Evolutionary conservation across 768 basidiomycete species (phyloP).

Genomic region (Boletus vermiculosoides): DNA sequence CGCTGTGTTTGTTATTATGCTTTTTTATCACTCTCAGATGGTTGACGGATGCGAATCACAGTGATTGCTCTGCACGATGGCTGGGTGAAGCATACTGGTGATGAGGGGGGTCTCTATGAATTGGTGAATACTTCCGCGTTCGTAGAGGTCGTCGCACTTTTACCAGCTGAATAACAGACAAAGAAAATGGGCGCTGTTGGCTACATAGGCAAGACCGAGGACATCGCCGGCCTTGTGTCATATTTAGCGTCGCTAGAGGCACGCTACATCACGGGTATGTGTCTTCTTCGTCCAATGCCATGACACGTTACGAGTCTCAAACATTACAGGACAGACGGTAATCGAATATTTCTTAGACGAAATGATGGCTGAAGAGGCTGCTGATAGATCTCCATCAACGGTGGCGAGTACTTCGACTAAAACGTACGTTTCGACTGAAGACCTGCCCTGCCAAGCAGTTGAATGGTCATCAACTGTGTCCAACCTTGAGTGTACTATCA

Average conservation of each 20-base stretch:
- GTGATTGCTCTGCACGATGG: neutral
- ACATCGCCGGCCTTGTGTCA: neutral
- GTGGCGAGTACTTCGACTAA: neutral
- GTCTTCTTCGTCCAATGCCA: neutral
- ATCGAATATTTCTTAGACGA: neutral
- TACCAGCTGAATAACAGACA: too few species aligned
- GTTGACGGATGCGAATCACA: neutral
- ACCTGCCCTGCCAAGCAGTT: neutral
- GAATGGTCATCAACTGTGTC: neutral
- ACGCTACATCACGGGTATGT: neutral
- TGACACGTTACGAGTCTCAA: too few species aligned
- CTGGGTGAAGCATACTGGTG: too few species aligned
- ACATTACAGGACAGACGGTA: neutral
- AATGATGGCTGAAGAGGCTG: neutral
- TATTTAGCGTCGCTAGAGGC: neutral
- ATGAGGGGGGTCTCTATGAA: too few species aligned
- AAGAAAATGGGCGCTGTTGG: neutral
- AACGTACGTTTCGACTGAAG: neutral
- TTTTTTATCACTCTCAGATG: neutral
- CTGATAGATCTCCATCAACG: neutral
- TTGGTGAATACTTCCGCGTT: too few species aligned
- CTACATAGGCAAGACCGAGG: neutral
- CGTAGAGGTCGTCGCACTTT: too few species aligned
- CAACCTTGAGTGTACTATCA: neutral
- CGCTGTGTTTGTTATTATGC: neutral